Conservation (phyloP, 2,329 filamentous ascomycete genomes). For the Fusarium longipes region DNA sequence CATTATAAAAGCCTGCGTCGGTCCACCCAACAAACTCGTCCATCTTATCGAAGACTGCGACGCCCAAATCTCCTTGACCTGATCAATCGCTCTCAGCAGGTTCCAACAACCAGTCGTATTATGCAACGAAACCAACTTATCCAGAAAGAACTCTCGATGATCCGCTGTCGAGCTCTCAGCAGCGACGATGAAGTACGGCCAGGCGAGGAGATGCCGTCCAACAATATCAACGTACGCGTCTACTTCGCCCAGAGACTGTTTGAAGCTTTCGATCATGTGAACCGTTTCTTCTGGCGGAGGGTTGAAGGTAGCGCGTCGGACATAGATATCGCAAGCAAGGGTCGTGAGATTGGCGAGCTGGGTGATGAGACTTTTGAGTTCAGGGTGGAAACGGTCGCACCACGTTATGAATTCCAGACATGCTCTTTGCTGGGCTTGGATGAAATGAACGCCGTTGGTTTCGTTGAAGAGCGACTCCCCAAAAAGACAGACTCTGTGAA, state of each 20-base stretch:
- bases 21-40: conserved; percentile 40
- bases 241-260: conserved; percentile 27
- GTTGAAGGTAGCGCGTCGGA: conserved; percentile 37
- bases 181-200: conserved; percentile 41
- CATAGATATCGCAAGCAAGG: conserved; percentile 38
- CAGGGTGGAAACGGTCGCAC: conserved; percentile 38
- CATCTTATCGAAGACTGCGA: conserved; percentile 38
- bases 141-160: conserved; percentile 38
- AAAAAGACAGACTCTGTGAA: conserved; percentile 30
- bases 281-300: conserved; percentile 30
- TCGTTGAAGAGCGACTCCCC: conserved; percentile 40
- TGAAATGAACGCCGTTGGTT: conserved; percentile 37
- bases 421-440: conserved; percentile 33
- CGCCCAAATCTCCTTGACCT: conserved; percentile 41
- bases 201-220: conserved; percentile 32
- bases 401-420: conserved; percentile 40
- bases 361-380: conserved; percentile 27
- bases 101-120: conserved; percentile 38
- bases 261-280: conserved; percentile 30
- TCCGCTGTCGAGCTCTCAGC: conserved; percentile 37
- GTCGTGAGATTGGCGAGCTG: conserved; percentile 36
- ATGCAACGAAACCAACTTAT: conserved; percentile 32
- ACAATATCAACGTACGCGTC: conserved; percentile 38
- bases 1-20: conserved; percentile 43
- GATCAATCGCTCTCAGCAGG: conserved; percentile 39